phyloP scores from a whole-genome alignment of 179 eudicot species.

The Corrigiola litoralis region DNA sequence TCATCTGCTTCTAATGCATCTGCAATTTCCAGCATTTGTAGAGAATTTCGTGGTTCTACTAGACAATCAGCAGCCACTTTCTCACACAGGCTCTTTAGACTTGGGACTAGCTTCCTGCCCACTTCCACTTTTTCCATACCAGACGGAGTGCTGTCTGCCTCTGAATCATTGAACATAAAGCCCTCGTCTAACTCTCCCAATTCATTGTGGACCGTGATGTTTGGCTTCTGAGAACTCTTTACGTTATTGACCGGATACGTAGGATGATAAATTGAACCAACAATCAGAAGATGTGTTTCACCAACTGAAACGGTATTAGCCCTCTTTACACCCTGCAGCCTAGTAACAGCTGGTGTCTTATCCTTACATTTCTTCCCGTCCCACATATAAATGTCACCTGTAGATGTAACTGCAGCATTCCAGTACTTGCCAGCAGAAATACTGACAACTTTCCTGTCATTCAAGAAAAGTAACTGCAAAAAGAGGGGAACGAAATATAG shows the following conservation, averaged over 20 bases:
- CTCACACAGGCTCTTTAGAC: slow-evolving; percentile 91
- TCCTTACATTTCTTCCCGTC: slow-evolving; percentile 70
- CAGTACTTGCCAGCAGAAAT: slow-evolving; percentile 89
- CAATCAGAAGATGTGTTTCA: slow-evolving; percentile 80
- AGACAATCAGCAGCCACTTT: slow-evolving; percentile 71
- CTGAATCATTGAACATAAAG: slow-evolving; percentile 55
- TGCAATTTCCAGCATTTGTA: slow-evolving; percentile 89
- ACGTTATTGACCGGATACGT: slow-evolving; percentile 34
- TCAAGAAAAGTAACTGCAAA: slow-evolving; percentile 53
- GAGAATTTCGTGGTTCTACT: slow-evolving; percentile 84
- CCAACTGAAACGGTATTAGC: slow-evolving; percentile 89
- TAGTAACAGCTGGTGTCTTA: slow-evolving; percentile 49
- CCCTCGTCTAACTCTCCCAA: slow-evolving; percentile 65
- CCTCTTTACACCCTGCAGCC: slow-evolving; percentile 80
- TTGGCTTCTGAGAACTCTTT: slow-evolving; percentile 27
- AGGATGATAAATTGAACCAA: slow-evolving; percentile 87
- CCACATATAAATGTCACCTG: slow-evolving; percentile 91
- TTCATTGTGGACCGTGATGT: slow-evolving; percentile 27
- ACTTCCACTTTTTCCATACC: slow-evolving; percentile 27
- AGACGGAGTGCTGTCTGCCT: slow-evolving; percentile 25
- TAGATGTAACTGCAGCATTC: slow-evolving; percentile 75
- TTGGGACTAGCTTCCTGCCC: slow-evolving; percentile 40
- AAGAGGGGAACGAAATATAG: not conserved
- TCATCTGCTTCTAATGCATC: slow-evolving; percentile 83
- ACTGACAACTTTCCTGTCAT: slow-evolving; percentile 60